These are phyloP conservation scores for Zygnema circumcarinatum DNA, from an alignment of 139 green algal species.

Conservation along the genomic window DNA sequence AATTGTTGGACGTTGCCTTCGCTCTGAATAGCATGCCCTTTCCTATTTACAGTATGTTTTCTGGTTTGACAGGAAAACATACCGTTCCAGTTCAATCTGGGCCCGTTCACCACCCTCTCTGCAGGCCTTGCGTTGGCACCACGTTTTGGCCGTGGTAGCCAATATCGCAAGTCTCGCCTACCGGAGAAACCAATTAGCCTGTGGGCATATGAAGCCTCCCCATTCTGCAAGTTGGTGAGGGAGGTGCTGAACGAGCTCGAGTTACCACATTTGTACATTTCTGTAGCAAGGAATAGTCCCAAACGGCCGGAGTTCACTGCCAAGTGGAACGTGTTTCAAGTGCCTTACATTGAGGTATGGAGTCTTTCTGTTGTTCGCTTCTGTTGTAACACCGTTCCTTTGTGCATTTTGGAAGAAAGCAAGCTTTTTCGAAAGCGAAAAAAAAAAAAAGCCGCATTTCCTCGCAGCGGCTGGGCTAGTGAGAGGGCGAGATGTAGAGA, in stretches of 20 bases:
- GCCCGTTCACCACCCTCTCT: constrained; percentile 40
- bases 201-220: constrained; percentile 34
- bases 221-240: constrained; percentile 63
- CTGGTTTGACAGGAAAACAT: constrained; percentile 23
- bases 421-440: no score
- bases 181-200: not conserved
- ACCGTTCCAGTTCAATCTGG: constrained; percentile 39
- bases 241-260: constrained; percentile 63
- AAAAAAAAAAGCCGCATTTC: no score
- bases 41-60: not conserved
- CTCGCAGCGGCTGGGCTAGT: no score
- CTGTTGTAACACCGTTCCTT: no score
- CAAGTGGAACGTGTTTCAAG: not conserved
- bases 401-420: no score
- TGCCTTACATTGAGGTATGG: not conserved
- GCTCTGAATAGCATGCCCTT: no score
- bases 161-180: not conserved
- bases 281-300: not conserved
- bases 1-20: no score
- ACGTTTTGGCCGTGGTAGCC: not conserved
- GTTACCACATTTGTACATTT: constrained; percentile 57
- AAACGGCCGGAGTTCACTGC: not conserved
- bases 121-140: constrained; percentile 24
- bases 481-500: no score
- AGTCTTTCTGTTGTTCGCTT: no score